Evolutionary conservation across 179 eudicot genomes (phyloP).

Genomic region (Spinacia oleracea): DNA sequence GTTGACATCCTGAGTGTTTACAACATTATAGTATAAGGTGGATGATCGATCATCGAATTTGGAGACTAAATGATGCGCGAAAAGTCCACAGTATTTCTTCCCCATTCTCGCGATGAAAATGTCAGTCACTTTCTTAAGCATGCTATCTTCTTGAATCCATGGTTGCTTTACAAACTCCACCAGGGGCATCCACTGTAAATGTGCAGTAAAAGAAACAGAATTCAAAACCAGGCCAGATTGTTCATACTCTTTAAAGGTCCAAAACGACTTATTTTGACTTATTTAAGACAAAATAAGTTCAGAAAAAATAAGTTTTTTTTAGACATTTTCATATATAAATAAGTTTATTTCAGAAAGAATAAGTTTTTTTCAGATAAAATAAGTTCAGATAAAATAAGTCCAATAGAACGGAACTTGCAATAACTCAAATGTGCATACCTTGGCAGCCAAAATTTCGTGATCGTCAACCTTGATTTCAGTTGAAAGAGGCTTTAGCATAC

Average conservation of each 20-base stretch:
- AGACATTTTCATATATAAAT: no score
- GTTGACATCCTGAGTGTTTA: constrained; percentile 40
- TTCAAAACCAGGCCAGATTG: neutral
- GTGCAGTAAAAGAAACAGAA: neutral
- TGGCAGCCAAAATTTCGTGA: constrained; percentile 77
- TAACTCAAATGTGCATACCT: constrained; percentile 41
- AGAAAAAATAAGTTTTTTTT: no score
- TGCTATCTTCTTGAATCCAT: constrained; percentile 57
- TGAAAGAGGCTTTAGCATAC: constrained; percentile 71
- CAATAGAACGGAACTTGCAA: no score
- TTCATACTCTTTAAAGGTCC: neutral
- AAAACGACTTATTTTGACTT: no score
- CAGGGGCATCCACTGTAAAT: constrained; percentile 87
- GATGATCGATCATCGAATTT: constrained; percentile 67
- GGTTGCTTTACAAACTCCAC: constrained; percentile 73
- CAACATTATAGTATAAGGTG: constrained; percentile 65
- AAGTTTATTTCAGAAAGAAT: no score
- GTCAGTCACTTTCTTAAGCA: constrained; percentile 74
- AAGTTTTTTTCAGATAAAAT: no score
- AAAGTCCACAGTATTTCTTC: constrained; percentile 68
- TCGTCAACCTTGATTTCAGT: constrained; percentile 63
- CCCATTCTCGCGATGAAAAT: constrained; percentile 67
- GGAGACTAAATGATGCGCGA: constrained; percentile 62
- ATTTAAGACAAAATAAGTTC: no score
- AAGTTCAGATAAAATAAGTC: no score